Conservation (phyloP, 176 grass and related monocot species). For the Musa beccarii region DNA sequence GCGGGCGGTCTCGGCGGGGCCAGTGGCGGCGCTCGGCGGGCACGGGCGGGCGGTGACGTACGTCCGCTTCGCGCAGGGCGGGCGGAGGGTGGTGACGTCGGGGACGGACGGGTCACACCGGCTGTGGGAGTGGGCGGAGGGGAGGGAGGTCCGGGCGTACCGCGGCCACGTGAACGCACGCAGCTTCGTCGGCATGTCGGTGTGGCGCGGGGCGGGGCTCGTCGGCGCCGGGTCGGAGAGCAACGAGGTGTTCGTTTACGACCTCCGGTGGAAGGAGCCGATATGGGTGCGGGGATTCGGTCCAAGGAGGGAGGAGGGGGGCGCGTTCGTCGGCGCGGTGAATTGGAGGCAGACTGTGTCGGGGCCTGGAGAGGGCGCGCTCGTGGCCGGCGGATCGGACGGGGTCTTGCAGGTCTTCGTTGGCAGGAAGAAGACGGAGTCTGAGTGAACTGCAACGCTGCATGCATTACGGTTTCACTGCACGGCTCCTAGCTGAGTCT, state of each 20-base stretch:
- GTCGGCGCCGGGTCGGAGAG: slow-evolving; percentile 75
- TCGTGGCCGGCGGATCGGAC: slow-evolving; percentile 11
- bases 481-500: too few species aligned
- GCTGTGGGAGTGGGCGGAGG: slow-evolving; percentile 52
- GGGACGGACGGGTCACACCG: slow-evolving; percentile 64
- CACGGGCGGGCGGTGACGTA: slow-evolving; percentile 73
- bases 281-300: slow-evolving; percentile 57
- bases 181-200: slow-evolving; percentile 86
- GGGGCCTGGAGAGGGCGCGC: background rate
- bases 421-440: background rate
- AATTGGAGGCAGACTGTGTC: slow-evolving; percentile 16
- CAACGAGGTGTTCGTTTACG: slow-evolving; percentile 89
- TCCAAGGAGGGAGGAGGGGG: background rate
- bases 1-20: slow-evolving; percentile 48
- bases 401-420: slow-evolving; percentile 5
- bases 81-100: slow-evolving; percentile 56
- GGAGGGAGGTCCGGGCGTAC: slow-evolving; percentile 57
- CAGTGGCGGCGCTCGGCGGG: slow-evolving; percentile 41
- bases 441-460: background rate
- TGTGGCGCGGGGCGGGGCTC: slow-evolving; percentile 54
- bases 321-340: slow-evolving; percentile 25
- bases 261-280: slow-evolving; percentile 67
- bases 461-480: too few species aligned
- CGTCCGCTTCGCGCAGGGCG: slow-evolving; percentile 45
- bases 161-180: slow-evolving; percentile 62